These are phyloP conservation scores for Tolypocladium paradoxum DNA, from an alignment of 2,329 filamentous ascomycete species.

Conservation along the genomic window DNA sequence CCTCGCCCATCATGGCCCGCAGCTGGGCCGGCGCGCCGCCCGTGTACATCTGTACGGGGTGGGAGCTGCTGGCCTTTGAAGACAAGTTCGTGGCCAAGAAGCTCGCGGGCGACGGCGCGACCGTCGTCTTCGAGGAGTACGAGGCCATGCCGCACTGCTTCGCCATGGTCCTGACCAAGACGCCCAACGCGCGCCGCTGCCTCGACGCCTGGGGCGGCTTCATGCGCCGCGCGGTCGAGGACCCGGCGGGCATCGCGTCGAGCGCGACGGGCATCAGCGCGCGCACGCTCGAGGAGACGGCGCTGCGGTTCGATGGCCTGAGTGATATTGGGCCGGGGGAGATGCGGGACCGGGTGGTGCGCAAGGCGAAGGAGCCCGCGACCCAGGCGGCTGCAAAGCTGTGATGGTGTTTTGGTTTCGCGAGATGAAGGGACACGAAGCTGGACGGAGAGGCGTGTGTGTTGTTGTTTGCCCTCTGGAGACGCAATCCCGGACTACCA, in stretches of 20 bases:
- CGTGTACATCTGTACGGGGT: constrained; percentile 56
- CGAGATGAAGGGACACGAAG: background rate
- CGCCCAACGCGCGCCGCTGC: constrained; percentile 37
- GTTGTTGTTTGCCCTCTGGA: background rate
- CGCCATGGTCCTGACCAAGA: constrained; percentile 40
- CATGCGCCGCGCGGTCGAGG: constrained; percentile 29
- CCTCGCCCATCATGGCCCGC: constrained; percentile 45
- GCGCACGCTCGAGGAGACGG: constrained; percentile 37
- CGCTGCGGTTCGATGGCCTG: constrained; percentile 31
- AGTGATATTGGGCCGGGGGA: constrained; percentile 32
- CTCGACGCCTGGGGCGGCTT: constrained; percentile 47
- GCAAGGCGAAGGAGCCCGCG: constrained; percentile 11
- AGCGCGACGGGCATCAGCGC: constrained; percentile 36
- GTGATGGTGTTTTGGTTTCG: constrained; percentile 2
- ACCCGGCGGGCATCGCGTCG: constrained; percentile 21
- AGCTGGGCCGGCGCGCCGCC: constrained; percentile 56
- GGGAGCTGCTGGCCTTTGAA: constrained; percentile 64
- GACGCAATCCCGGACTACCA: too few relatives aligned
- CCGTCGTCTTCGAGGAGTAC: constrained; percentile 59
- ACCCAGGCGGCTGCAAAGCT: constrained; percentile 16
- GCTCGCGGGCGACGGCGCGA: constrained; percentile 45
- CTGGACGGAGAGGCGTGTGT: background rate
- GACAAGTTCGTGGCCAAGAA: constrained; percentile 47
- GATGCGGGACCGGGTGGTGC: constrained; percentile 27
- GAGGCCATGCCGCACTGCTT: constrained; percentile 77